Conservation (phyloP, 1,284 basidiomycete species). For the Boletus sp. region DNA sequence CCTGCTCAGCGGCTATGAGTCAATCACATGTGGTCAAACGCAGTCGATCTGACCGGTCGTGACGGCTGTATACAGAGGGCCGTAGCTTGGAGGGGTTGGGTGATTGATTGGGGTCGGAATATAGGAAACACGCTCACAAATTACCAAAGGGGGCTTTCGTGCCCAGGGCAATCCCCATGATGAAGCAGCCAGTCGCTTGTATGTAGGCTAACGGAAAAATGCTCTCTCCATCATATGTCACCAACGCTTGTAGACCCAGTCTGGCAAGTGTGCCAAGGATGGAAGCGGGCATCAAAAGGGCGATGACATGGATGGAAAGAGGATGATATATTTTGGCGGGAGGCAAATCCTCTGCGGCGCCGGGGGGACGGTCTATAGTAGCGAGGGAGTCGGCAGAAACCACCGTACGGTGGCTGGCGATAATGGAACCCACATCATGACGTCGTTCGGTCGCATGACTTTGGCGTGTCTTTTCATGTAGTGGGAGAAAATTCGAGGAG, state of each 20-base stretch:
- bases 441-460: conserved; percentile 9
- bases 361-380: conserved; percentile 57
- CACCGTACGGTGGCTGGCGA: conserved; percentile 42
- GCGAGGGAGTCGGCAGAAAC: conserved; percentile 47
- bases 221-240: conserved; percentile 71
- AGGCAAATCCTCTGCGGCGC: conserved; percentile 45
- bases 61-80: conserved; percentile 85
- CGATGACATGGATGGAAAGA: conserved; percentile 64
- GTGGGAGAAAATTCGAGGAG: background rate
- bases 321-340: conserved; percentile 57
- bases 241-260: conserved; percentile 73
- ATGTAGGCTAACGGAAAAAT: conserved; percentile 88
- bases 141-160: conserved; percentile 71
- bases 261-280: conserved; percentile 81
- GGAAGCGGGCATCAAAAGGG: conserved; percentile 75
- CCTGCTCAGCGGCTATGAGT: conserved; percentile 50
- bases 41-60: conserved; percentile 70
- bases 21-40: conserved; percentile 5
- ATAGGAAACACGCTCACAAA: conserved; percentile 60
- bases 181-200: conserved; percentile 87
- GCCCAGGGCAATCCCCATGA: conserved; percentile 84
- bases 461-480: conserved; percentile 5
- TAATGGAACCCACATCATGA: conserved; percentile 38
- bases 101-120: conserved; percentile 9
- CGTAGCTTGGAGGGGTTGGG: conserved; percentile 60